Evolutionary conservation across 73 alveolate species (phyloP).

Genomic region (Tetrahymena malaccensis): DNA sequence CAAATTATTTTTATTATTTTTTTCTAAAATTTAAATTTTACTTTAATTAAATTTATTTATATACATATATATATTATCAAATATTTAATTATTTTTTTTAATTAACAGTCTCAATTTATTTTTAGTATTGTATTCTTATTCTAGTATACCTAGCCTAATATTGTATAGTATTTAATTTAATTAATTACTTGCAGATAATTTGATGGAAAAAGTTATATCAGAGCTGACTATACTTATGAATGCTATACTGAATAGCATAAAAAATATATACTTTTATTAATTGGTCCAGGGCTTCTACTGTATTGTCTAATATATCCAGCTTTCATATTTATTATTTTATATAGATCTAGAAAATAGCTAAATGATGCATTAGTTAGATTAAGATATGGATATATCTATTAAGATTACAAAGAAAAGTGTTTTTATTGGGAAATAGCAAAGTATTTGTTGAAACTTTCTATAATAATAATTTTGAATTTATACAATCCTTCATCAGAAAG

Average conservation of each 20-base stretch:
- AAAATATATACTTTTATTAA: neutral
- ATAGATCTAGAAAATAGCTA: neutral
- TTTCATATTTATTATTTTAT: neutral
- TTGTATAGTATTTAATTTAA: neutral
- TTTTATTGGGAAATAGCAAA: neutral
- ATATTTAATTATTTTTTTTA: neutral
- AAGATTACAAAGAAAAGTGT: neutral
- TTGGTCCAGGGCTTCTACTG: neutral
- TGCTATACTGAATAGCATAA: neutral
- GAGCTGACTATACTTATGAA: neutral
- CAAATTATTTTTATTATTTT: too few relatives aligned
- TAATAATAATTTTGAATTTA: neutral
- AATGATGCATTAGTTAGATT: neutral
- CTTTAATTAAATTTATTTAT: too few relatives aligned
- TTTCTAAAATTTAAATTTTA: too few relatives aligned
- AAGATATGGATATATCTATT: neutral
- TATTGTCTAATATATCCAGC: neutral
- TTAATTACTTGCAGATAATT: neutral
- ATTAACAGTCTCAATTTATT: neutral
- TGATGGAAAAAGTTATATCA: neutral
- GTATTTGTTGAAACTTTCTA: neutral
- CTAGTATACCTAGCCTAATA: neutral
- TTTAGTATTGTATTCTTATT: neutral
- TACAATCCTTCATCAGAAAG: neutral
- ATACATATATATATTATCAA: too few relatives aligned